These are phyloP conservation scores for Salix exigua DNA, from an alignment of 345 rosid genomes.

Conservation along the genomic window DNA sequence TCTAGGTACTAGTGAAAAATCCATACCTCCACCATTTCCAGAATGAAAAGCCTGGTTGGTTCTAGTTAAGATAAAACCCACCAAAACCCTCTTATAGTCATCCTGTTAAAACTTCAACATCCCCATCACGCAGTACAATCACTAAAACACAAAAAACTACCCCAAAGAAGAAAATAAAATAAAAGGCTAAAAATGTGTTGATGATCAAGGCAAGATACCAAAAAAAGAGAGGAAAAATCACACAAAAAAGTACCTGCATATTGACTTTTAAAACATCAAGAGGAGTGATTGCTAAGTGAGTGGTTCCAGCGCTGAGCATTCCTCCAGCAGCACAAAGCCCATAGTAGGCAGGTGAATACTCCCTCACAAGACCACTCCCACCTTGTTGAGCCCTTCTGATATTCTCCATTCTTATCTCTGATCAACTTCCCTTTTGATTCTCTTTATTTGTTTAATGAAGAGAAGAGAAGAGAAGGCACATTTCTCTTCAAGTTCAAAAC, in stretches of 20 bases:
- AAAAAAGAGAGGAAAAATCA: too few species aligned
- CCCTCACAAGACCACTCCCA: constrained; percentile 18
- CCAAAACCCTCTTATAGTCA: background rate
- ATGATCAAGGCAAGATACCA: background rate
- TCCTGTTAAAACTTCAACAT: background rate
- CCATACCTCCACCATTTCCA: too few species aligned
- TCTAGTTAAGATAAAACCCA: background rate
- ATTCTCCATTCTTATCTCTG: background rate
- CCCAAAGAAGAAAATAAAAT: too few species aligned
- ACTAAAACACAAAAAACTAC: background rate
- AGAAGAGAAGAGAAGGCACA: background rate
- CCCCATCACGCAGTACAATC: background rate
- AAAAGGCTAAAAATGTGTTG: background rate
- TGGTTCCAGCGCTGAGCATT: constrained; percentile 59
- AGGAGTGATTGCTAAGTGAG: constrained; percentile 58
- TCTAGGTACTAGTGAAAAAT: background rate
- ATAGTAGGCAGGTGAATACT: constrained; percentile 47
- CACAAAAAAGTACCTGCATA: constrained; percentile 40
- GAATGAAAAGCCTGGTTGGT: too few species aligned
- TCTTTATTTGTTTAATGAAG: background rate
- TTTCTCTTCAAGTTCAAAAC: background rate
- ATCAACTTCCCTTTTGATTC: background rate
- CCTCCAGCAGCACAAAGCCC: constrained; percentile 51
- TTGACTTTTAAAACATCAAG: constrained; percentile 64
- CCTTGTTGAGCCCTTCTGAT: constrained; percentile 11